Conservation (phyloP, 768 basidiomycete genomes). For the Cystofilobasidium macerans region DNA sequence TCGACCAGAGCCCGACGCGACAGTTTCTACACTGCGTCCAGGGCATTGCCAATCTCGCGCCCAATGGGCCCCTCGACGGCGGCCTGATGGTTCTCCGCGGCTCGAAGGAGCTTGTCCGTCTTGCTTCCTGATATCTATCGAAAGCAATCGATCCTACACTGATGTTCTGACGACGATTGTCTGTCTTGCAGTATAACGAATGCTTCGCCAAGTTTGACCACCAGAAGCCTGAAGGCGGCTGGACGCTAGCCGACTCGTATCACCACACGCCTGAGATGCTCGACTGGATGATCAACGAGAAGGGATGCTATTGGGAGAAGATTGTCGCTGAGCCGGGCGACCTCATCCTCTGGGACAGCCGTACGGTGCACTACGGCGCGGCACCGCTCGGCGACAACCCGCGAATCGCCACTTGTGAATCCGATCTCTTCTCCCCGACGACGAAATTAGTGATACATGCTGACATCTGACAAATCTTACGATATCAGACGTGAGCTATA, state of each 20-base stretch:
- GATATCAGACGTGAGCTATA: slow-evolving; percentile 18
- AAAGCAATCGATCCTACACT: neutral
- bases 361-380: slow-evolving; percentile 32
- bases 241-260: slow-evolving; percentile 29
- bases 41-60: slow-evolving; percentile 30
- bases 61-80: slow-evolving; percentile 39
- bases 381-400: slow-evolving; percentile 28
- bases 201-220: slow-evolving; percentile 36
- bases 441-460: no score
- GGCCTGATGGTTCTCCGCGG: slow-evolving; percentile 40
- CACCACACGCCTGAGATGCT: slow-evolving; percentile 30
- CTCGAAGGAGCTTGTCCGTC: slow-evolving; percentile 25
- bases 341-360: slow-evolving; percentile 35
- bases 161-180: neutral
- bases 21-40: slow-evolving; percentile 21
- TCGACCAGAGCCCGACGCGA: slow-evolving; percentile 15
- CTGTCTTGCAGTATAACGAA: slow-evolving; percentile 31
- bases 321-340: slow-evolving; percentile 36
- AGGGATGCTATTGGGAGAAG: slow-evolving; percentile 38
- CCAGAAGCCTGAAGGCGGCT: slow-evolving; percentile 29
- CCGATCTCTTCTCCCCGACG: no score
- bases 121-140: neutral
- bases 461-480: neutral
- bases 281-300: slow-evolving; percentile 38
- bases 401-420: slow-evolving; percentile 31